These are phyloP conservation scores for Scheffersomyces lignosus DNA, from an alignment of 805 yeast species.

Conservation along the genomic window DNA sequence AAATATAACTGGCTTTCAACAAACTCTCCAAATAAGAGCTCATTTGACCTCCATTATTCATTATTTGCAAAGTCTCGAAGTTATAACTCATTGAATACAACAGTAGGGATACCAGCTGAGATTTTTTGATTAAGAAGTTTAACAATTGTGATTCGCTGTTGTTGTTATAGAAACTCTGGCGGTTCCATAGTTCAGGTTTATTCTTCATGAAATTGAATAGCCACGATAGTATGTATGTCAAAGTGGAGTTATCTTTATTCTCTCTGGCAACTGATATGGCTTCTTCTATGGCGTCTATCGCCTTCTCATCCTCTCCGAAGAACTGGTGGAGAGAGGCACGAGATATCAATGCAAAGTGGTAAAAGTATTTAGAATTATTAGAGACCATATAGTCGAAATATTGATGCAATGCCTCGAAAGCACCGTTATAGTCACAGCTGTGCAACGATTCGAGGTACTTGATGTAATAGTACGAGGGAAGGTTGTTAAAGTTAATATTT, in stretches of 20 bases:
- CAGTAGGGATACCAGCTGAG: slow-evolving; percentile 48
- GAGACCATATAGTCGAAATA: slow-evolving; percentile 80
- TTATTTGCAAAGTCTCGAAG: slow-evolving; percentile 57
- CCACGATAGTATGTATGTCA: slow-evolving; percentile 75
- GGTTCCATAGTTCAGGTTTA: slow-evolving; percentile 56
- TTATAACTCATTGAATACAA: slow-evolving; percentile 64
- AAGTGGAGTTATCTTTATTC: slow-evolving; percentile 69
- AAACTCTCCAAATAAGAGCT: slow-evolving; percentile 52
- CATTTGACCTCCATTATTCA: slow-evolving; percentile 52
- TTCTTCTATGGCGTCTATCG: slow-evolving; percentile 78
- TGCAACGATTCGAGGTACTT: slow-evolving; percentile 59
- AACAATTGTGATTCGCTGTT: slow-evolving; percentile 66
- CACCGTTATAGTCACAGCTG: slow-evolving; percentile 60
- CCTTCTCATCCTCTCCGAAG: slow-evolving; percentile 66
- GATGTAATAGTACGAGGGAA: slow-evolving; percentile 51
- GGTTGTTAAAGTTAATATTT: slow-evolving; percentile 26
- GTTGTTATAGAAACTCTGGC: slow-evolving; percentile 45
- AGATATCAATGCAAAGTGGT: slow-evolving; percentile 75
- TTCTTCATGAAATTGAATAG: slow-evolving; percentile 66
- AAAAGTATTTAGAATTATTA: slow-evolving; percentile 58
- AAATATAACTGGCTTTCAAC: slow-evolving; percentile 54
- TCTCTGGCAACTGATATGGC: slow-evolving; percentile 88
- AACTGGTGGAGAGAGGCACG: slow-evolving; percentile 70
- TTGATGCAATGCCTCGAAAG: slow-evolving; percentile 49
- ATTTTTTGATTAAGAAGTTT: slow-evolving; percentile 56